These are phyloP conservation scores for Pseudozyma thailandica DNA, from an alignment of 1,284 basidiomycete species.

Conservation along the genomic window DNA sequence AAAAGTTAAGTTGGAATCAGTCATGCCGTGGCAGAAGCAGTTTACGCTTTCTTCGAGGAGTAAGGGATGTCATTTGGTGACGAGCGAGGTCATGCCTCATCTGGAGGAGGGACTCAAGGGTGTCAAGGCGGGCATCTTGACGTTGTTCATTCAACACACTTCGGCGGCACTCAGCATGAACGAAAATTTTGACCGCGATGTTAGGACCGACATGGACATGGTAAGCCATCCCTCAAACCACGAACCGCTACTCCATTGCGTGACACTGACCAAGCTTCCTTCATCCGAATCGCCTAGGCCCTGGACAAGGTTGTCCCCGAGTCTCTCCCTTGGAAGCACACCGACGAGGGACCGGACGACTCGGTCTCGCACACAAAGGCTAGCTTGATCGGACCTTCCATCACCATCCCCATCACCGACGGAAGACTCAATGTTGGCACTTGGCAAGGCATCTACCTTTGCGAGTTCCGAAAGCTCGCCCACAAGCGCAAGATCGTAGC, in stretches of 20 bases:
- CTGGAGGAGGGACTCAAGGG: conserved; percentile 78
- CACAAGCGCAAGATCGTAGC: conserved; percentile 80
- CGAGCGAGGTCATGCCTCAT: conserved; percentile 78
- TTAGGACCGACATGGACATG: conserved; percentile 71
- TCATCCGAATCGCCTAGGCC: no score
- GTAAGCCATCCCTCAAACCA: conserved; percentile 23
- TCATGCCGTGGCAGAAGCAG: conserved; percentile 91
- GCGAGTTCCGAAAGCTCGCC: conserved; percentile 78
- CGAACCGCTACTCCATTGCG: not conserved
- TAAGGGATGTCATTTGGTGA: conserved; percentile 82
- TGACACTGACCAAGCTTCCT: not conserved
- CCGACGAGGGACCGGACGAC: conserved; percentile 76
- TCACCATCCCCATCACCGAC: conserved; percentile 85
- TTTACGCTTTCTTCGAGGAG: conserved; percentile 73
- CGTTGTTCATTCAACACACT: conserved; percentile 81
- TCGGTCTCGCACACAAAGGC: conserved; percentile 84
- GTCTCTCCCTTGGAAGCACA: conserved; percentile 84
- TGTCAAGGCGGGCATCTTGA: conserved; percentile 65
- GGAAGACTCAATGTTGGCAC: conserved; percentile 85
- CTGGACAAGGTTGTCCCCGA: conserved; percentile 85
- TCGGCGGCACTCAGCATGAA: conserved; percentile 88
- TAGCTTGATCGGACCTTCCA: conserved; percentile 80
- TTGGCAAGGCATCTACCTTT: conserved; percentile 87
- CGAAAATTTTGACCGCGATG: conserved; percentile 82
- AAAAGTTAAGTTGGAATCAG: conserved; percentile 17